Evolutionary conservation across 2,329 filamentous ascomycete species (phyloP), one percentile per base, ranked within the genome.

Genomic region (Aurifilum marmelostoma): DNA sequence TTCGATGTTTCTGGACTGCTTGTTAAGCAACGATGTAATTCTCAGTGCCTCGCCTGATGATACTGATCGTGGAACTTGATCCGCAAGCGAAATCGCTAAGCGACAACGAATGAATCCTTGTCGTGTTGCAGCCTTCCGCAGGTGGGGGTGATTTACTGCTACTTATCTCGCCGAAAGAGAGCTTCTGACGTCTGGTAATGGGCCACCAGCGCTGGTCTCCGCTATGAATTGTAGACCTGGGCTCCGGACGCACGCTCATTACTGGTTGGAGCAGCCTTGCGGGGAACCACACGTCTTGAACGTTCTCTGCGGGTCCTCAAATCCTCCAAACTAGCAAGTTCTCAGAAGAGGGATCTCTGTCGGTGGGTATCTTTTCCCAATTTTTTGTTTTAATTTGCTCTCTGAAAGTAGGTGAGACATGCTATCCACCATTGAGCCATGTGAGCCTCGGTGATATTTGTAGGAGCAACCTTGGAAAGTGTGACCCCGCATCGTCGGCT

Each of bases 241-340:
- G 27, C 52, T 16, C 27, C 21, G 52, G 14, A 32, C 32, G 12
- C 27, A 29, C 52, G 18, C 52, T 29, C 27, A n/a, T n/a, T n/a
- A n/a, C 52, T 56, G 52, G 52, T 56, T 59, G 29, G 29, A 59
- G 56, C 21, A 32, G 32, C 7, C 56, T 21, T 59, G 56, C 56
- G 37, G 56, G 56, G 56, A 11, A 34, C 32, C 21, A 4, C 24
- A n/a, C 32, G 32, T 59, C 56, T 37, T 24, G 11, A 59, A 21
- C 29, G 32, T 59, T 8, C 37, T 37, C 29, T 59, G 56, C 56
- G 32, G 56, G 56, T 32, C 56, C 56, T 34, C 56, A 32, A 59
- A 59, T 59, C 56, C 56, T 59, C 37, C 56, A 37, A 24, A 7
- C 7, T 59, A 21, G 29, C 56, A 37, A 37, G 21, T 14, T 37